Percentiles rank a stretch among this genome's conserved stretches.
These are phyloP conservation scores for Acarospora socialis DNA, from an alignment of 2,329 filamentous ascomycete species.

Conservation along the genomic window DNA sequence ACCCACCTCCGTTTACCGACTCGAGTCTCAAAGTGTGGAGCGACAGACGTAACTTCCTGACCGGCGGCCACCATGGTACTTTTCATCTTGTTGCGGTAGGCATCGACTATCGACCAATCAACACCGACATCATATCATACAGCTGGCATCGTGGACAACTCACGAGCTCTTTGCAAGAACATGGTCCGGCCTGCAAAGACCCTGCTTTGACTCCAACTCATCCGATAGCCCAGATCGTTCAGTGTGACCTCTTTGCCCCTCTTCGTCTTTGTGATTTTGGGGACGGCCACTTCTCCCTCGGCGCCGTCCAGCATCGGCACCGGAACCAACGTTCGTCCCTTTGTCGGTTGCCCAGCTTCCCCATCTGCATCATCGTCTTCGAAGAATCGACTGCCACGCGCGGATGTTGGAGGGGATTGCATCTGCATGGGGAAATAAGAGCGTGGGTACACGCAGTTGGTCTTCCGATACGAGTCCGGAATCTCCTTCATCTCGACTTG, in stretches of 20 bases:
- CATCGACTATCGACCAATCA: slow-evolving; percentile 53
- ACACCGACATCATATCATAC: background rate
- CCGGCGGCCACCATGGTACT: slow-evolving; percentile 65
- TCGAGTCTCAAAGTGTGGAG: slow-evolving; percentile 79
- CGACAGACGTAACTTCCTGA: slow-evolving; percentile 57
- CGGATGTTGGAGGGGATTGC: slow-evolving; percentile 67
- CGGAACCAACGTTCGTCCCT: slow-evolving; percentile 33
- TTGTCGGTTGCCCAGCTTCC: slow-evolving; percentile 29
- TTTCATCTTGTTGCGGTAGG: slow-evolving; percentile 83
- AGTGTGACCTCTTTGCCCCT: slow-evolving; percentile 74
- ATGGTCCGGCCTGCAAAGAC: slow-evolving; percentile 76
- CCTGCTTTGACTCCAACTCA: slow-evolving; percentile 92
- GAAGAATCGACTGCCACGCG: slow-evolving; percentile 62
- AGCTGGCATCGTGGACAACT: slow-evolving; percentile 30
- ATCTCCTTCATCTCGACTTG: slow-evolving; percentile 90
- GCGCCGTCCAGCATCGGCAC: slow-evolving; percentile 43
- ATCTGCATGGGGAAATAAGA: slow-evolving; percentile 90
- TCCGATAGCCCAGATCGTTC: slow-evolving; percentile 85
- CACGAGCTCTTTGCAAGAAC: slow-evolving; percentile 82
- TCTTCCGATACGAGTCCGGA: slow-evolving; percentile 84
- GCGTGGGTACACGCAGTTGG: slow-evolving; percentile 76
- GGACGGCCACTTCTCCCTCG: slow-evolving; percentile 60
- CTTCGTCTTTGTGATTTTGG: slow-evolving; percentile 53
- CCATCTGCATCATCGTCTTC: slow-evolving; percentile 51
- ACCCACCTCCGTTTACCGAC: slow-evolving; percentile 67